A percentile compares a stretch with the other conserved stretches of the same genome.
These are phyloP conservation scores for Solanum verrucosum DNA, from an alignment of 257 asterid species.

Conservation along the genomic window DNA sequence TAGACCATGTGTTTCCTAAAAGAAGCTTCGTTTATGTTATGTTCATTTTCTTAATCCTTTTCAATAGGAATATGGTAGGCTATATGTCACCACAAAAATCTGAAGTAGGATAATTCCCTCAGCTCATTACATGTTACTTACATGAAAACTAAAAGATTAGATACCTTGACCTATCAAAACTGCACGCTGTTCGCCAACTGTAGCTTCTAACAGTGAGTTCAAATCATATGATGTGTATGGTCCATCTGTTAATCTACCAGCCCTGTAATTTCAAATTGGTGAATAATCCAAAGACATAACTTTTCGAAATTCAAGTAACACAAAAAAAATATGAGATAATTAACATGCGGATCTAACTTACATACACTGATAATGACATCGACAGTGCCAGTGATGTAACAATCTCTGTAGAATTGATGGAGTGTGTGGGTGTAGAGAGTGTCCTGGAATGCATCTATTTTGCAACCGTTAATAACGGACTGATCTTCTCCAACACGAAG, in stretches of 20 bases:
- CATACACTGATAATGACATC: no score
- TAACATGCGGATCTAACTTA: no score
- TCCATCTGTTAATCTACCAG: constrained; percentile 94
- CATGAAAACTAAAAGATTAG: not conserved
- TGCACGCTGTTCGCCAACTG: constrained; percentile 95
- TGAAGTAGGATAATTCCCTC: not conserved
- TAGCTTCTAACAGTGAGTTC: constrained; percentile 80
- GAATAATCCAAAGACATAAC: not conserved
- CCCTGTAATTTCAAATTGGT: constrained; percentile 21
- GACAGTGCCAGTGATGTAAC: no score
- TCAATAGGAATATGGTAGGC: no score
- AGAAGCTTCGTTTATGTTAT: no score
- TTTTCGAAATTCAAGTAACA: not conserved
- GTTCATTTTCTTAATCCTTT: no score
- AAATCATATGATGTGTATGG: constrained; percentile 95
- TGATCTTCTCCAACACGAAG: constrained; percentile 38
- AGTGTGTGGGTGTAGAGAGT: constrained; percentile 31
- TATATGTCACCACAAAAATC: no score
- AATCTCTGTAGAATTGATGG: constrained; percentile 17
- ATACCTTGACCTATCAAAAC: constrained; percentile 83
- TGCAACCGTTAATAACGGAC: constrained; percentile 38
- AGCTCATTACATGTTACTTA: not conserved
- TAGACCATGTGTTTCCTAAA: no score
- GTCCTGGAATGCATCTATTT: constrained; percentile 14
- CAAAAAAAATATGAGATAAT: no score